Base-by-base conservation (phyloP, 805 yeast genomes). In the Priceomyces carsonii region DNA sequence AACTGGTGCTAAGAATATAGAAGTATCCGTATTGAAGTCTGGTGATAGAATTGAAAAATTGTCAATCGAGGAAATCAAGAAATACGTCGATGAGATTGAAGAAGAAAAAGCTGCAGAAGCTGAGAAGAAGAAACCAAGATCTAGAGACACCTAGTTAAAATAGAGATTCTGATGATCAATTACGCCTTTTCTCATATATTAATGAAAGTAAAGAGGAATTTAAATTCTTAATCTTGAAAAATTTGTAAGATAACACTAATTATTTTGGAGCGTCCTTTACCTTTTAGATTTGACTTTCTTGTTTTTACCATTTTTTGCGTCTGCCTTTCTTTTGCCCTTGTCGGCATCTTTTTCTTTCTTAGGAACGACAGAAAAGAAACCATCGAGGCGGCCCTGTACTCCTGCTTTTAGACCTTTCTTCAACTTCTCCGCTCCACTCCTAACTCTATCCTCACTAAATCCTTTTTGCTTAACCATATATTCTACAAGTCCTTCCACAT, bases 1-100 rank as follows among this genome's bases (percentile, higher is more conserved):
- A 68, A 90, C 97, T 2, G 99, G 99, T 26, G 95, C 97, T 29
- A 86, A 87, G 59, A 93, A 93, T 62, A 90, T 93, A 56, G 99
- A 93, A 65, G 80, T 93, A 33, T 85, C 95, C 3, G 82, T 93
- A 24, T 79, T 91, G 77, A 79, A 77, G 43, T 85, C 96, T 19
- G 79, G 77, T 34, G 66, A 73, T 47, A 62, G 71, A 24, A 75
- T 86, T 47, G 74, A 75, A 44, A 64, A 67, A 36, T 73, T 90
- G 54, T 64, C 79, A 12, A 74, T 79, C 35, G 95, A 85, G 13
- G 85, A 82, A 47, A 80, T 90, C 45, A 83, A 80, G 48, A 72
- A 72, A 39, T 75, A 80, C 47, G 97, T 90, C 28, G 80, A 81
- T 42, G 82, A 79, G 50, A 84, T 91, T 40, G 97, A 90, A 65